Conservation (phyloP, 768 basidiomycete genomes). For the Mrakia hoshinonis region DNA sequence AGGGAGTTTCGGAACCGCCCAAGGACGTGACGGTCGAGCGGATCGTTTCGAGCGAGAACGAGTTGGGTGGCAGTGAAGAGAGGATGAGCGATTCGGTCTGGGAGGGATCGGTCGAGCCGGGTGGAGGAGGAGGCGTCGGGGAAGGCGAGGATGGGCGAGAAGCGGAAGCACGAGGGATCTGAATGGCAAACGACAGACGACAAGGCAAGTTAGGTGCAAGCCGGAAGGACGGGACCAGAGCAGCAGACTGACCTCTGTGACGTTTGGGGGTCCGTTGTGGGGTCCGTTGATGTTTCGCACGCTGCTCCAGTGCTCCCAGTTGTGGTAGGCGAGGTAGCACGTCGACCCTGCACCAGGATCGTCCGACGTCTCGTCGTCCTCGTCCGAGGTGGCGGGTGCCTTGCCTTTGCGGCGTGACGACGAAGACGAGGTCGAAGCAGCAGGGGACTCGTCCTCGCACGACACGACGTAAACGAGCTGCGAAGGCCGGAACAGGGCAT, state of each 20-base stretch:
- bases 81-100: conserved; percentile 22
- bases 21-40: neutral
- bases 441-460: conserved; percentile 23
- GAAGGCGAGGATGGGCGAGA: neutral
- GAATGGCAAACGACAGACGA: neutral
- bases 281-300: conserved; percentile 79
- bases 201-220: neutral
- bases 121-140: neutral
- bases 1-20: conserved; percentile 5
- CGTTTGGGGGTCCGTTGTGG: conserved; percentile 51
- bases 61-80: conserved; percentile 14
- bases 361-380: conserved; percentile 15
- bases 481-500: neutral
- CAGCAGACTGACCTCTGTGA: conserved; percentile 14
- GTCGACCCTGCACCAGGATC: neutral
- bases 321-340: conserved; percentile 28
- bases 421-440: conserved; percentile 2
- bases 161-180: conserved; percentile 3
- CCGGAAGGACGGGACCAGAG: neutral
- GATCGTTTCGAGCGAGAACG: conserved; percentile 14
- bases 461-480: conserved; percentile 27
- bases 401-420: conserved; percentile 5
- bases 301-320: conserved; percentile 88
- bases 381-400: neutral
- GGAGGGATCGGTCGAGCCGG: conserved; percentile 4